phyloP scores from a whole-genome alignment of 148 eudicot species.

The Rhododendron williamsianum region DNA sequence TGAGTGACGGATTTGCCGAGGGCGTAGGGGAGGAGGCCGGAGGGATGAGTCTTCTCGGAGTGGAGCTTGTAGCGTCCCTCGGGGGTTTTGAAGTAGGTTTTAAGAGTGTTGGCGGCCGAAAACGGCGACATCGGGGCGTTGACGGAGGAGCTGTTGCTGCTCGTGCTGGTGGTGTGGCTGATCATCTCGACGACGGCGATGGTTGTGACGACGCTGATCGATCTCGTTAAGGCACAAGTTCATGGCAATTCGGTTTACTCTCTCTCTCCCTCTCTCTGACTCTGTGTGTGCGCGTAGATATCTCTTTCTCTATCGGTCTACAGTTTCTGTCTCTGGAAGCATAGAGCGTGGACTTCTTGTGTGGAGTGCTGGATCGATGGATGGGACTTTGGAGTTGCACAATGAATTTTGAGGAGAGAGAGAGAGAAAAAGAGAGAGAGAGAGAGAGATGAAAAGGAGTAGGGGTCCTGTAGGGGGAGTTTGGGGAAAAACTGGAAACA shows the following conservation, averaged over 20 bases:
- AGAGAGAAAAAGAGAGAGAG: neutral
- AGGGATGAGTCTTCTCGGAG: conserved; percentile 35
- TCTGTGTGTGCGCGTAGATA: neutral
- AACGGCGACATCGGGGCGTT: conserved; percentile 27
- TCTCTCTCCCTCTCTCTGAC: neutral
- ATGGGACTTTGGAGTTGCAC: conserved; percentile 1
- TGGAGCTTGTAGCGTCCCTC: conserved; percentile 41
- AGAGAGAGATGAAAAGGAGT: neutral
- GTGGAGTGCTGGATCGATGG: neutral
- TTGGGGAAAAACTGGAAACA: neutral
- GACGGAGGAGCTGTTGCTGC: neutral
- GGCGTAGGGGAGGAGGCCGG: conserved; percentile 30
- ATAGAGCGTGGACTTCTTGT: neutral
- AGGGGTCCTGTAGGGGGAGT: neutral
- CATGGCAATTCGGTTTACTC: conserved; percentile 13
- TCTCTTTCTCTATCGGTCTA: neutral
- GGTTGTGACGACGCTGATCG: neutral
- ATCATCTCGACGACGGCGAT: conserved; percentile 21
- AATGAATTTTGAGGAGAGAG: neutral
- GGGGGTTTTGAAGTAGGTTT: conserved; percentile 39
- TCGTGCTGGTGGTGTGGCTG: conserved; percentile 9
- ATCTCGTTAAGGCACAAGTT: conserved; percentile 16
- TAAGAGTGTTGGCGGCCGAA: conserved; percentile 13
- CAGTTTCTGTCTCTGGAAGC: neutral
- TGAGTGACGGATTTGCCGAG: conserved; percentile 40